phyloP scores from a whole-genome alignment of 2,329 filamentous ascomycete genomes.

The Neofusicoccum umdonicola region DNA sequence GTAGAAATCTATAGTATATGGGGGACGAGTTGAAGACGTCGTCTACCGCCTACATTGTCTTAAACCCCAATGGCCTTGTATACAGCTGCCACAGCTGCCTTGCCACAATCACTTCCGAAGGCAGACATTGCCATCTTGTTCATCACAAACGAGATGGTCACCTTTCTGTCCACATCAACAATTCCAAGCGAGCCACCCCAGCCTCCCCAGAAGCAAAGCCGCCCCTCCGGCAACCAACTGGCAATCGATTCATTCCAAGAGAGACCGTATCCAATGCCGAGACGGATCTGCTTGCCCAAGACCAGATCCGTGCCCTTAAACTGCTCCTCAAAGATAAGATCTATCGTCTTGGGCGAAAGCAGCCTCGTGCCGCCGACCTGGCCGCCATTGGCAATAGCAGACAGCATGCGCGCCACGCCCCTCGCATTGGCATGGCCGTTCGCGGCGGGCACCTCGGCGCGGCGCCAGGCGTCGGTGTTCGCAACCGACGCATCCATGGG shows the following conservation, averaged over 20 bases:
- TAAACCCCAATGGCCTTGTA: neutral
- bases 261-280: neutral
- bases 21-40: too few relatives aligned
- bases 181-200: conserved; percentile 23
- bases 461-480: neutral
- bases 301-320: neutral
- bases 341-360: conserved; percentile 29
- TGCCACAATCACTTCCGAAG: neutral
- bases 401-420: conserved; percentile 43
- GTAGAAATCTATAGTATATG: too few relatives aligned
- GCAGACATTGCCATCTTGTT: conserved; percentile 21
- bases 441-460: neutral
- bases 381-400: conserved; percentile 36
- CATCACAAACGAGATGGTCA: conserved; percentile 24
- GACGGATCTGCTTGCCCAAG: neutral
- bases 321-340: neutral
- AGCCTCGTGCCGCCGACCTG: conserved; percentile 34
- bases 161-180: conserved; percentile 20
- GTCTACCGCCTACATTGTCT: too few relatives aligned
- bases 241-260: neutral
- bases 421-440: conserved; percentile 38
- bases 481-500: neutral
- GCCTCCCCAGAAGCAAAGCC: conserved; percentile 22
- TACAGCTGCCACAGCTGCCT: neutral
- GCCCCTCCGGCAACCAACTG: neutral